Base-by-base conservation (phyloP, 2,329 filamentous ascomycete genomes). In the Immersiporthe knoxdaviesiana region DNA sequence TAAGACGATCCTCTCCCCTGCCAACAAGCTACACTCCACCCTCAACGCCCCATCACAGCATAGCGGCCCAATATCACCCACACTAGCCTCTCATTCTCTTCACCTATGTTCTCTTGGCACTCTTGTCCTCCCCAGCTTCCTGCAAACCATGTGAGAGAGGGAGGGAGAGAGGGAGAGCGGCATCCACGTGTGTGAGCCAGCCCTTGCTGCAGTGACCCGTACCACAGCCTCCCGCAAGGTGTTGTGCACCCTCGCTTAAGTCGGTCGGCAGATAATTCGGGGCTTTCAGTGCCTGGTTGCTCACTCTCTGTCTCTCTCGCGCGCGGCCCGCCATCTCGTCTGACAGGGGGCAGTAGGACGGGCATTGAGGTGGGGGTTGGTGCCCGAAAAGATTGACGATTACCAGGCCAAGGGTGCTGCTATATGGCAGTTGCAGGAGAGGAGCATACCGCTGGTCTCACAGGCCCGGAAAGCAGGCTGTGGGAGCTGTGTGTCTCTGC, bases 401-500 rank as follows among this genome's bases (percentile, higher is more conserved):
- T n/a, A n/a, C 21, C 44, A 47, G 44, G 18, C 3, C 44, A 47
- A 11, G 21, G 21, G n/a, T n/a, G n/a, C n/a, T 8, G 18, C 18
- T 3, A 3, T 18, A 68, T 68, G 66, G 66, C 66, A 50, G 66
- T n/a, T 32, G 56, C 56, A 37, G 54, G 14, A 35, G 50, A 52
- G 2, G n/a, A 52, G 10, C 7, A 8, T 4, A 27, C 24, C 27
- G 8, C 12, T 10, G 12, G 44, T 30, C 24, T 30, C 52, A 30
- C 63, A 35, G 63, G 18, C 16, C n/a, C 52, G 32, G 24, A 12
- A 16, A 14, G 39, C 32, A 35, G 16, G 44, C 24, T 71, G 41
- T 68, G 70, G 56, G 27, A 32, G 54, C 56, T 58, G 60, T 71
- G 70, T 65, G 44, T 61, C 37, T 56, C 65, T 32, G 70, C 70